Base-by-base conservation (phyloP, 352 stramenopile genomes). In the Phytophthora rubi region DNA sequence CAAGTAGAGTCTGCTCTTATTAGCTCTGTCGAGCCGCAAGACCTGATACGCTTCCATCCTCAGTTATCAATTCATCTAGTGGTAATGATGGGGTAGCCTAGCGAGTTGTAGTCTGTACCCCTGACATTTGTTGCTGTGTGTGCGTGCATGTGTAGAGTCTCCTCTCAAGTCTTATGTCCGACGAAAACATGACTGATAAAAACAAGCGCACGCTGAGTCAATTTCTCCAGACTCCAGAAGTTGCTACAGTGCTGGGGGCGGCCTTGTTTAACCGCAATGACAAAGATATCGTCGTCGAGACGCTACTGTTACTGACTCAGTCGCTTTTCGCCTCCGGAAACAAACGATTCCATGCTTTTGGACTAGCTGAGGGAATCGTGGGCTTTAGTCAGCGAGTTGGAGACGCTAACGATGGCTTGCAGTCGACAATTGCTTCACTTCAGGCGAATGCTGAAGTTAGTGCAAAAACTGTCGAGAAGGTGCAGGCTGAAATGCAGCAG, bases 171-270 rank as follows among this genome's bases (percentile, higher is more conserved):
- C 63, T 95, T 5, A 59, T 78, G 28, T 62, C 68, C 6, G 85
- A 92, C 13, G 60, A 79, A 10, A 78, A 57, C 16, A 75, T 95
- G 70, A 53, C 73, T 4, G 85, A 93, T 37, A 91, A 90, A 45
- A 83, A 81, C 28, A 91, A 86, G 53, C 81, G 86, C 39, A 87
- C 84, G 0, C 57, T 94, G 28, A 84, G 69, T 30, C 86, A 92
- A 64, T 92, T 93, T 56, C 70, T 95, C 2, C 83, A 91, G 39
- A 90, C 83, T 1, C 78, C 86, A 12, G 88, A 94, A 57, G 86
- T 95, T 0, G 78, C 83, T 6, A 62, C 77, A 13, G 79, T 95
- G 7, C 59, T 94, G 13, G 75, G 78, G 3, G 73, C 85, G 13
- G 88, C 83, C 16, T 62, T 95, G 13, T 90, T 90, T 55, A 89